Percentiles rank a stretch among this genome's conserved stretches.
Conservation (phyloP, 2,329 filamentous ascomycete species). For the Epichloe gansuensis region DNA sequence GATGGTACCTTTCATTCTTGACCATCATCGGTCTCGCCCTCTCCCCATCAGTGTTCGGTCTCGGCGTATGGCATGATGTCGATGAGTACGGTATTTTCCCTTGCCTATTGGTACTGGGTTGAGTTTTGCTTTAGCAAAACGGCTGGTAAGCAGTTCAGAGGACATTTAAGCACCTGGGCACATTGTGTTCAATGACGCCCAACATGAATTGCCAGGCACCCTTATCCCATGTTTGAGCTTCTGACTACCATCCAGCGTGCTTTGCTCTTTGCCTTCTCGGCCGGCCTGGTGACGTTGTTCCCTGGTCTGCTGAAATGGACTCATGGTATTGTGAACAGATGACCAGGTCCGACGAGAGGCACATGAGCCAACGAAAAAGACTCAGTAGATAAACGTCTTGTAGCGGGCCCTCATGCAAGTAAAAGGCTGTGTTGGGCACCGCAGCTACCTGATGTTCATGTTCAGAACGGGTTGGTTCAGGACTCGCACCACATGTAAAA, state of each 20-base stretch:
- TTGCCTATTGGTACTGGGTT: constrained; percentile 66
- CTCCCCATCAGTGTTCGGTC: constrained; percentile 49
- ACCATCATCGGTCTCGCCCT: constrained; percentile 60
- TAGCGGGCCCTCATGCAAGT: neutral
- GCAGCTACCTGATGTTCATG: too few relatives aligned
- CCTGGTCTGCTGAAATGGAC: constrained; percentile 58
- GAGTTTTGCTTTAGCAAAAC: constrained; percentile 56
- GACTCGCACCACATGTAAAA: too few relatives aligned
- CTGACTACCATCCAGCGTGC: constrained; percentile 54
- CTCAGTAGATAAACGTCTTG: constrained; percentile 11
- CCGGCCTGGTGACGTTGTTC: constrained; percentile 57
- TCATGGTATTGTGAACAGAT: constrained; percentile 56
- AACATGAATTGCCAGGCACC: constrained; percentile 44
- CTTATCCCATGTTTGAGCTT: constrained; percentile 72
- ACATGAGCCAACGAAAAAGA: constrained; percentile 20
- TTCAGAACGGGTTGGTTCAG: too few relatives aligned
- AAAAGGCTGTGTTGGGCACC: too few relatives aligned
- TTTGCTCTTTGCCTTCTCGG: constrained; percentile 57
- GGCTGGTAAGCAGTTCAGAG: constrained; percentile 37
- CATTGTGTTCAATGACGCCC: neutral
- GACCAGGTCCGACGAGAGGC: constrained; percentile 21
- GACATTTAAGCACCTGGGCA: neutral
- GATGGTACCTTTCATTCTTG: constrained; percentile 59
- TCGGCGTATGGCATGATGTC: constrained; percentile 45
- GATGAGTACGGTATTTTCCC: constrained; percentile 46